These are phyloP conservation scores for Hyaloscypha finlandica DNA, from an alignment of 495 filamentous ascomycete genomes.

Conservation along the genomic window DNA sequence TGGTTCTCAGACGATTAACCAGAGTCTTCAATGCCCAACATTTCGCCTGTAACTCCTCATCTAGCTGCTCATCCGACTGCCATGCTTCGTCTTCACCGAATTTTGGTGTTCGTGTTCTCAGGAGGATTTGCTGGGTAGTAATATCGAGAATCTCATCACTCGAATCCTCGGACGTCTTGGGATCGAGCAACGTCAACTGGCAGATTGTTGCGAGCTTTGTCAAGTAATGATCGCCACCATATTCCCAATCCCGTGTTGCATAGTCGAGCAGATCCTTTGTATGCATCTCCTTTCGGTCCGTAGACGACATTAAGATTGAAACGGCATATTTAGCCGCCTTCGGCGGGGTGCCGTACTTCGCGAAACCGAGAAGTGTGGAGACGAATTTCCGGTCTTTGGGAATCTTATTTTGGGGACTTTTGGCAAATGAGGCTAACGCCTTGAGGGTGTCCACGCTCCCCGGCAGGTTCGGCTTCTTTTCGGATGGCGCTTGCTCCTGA, in stretches of 20 bases:
- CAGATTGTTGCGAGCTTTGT: conserved; percentile 80
- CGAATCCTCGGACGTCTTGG: conserved; percentile 66
- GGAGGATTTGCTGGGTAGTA: conserved; percentile 71
- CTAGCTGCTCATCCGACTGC: conserved; percentile 67
- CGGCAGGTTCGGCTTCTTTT: conserved; percentile 61
- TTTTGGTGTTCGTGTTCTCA: conserved; percentile 61
- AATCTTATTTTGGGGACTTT: conserved; percentile 75
- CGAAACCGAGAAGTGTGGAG: conserved; percentile 77
- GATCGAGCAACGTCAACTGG: conserved; percentile 79
- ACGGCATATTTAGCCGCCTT: conserved; percentile 91
- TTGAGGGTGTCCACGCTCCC: conserved; percentile 85
- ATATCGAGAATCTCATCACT: conserved; percentile 78
- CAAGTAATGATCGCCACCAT: conserved; percentile 75
- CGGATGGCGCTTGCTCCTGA: conserved; percentile 73
- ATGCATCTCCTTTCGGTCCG: conserved; percentile 82
- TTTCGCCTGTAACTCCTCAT: conserved; percentile 83
- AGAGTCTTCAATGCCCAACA: conserved; percentile 85
- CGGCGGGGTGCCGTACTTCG: conserved; percentile 77
- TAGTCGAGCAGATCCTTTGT: conserved; percentile 79
- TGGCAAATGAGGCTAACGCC: conserved; percentile 87
- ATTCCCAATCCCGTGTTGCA: conserved; percentile 74
- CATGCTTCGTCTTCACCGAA: conserved; percentile 51
- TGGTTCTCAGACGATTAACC: conserved; percentile 79
- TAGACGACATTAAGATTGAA: conserved; percentile 78
- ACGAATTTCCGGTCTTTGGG: conserved; percentile 83